Base-by-base conservation (phyloP, 371 early-diverging fungal species). In the Mucor saturninus region DNA sequence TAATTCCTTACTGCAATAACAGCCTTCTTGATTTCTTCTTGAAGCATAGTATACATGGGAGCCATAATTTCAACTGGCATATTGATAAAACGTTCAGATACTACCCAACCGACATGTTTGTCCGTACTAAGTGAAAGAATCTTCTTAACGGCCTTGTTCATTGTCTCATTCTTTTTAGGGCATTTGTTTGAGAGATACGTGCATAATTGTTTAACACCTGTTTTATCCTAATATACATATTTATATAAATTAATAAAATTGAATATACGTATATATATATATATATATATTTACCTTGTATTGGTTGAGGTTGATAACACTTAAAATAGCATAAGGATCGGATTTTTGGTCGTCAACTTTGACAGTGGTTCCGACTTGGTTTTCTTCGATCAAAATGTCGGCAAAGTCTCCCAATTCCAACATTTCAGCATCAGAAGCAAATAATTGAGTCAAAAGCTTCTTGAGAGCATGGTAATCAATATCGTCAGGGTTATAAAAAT, bases 401-500 rank as follows among this genome's bases (percentile, higher is more conserved):
- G 95, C 83, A 35, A 98, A 74, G 26, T 83, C 93, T 5, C 91
- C 87, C 26, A 92, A 54, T 10, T 86, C 75, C 48, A 96, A 83
- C 29, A 84, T 69, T 38, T 92, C 92, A 6, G 89, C 79, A 73
- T 98, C 96, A 51, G 89, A 83, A 21, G 88, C 88, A 59, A 97
- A 95, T 9, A 90, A 74, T 57, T 92, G 91, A 26, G 65, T 73
- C 11, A 97, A 63, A 8, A 98, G 83, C 31, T 89, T 87, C 74
- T 98, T 98, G 59, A 97, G 76, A 10, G 95, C 92, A 66, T 96
- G 97, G 67, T 89, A 98, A 79, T 98, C 99, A 26, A 86, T 84
- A 51, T 88, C 86, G 59, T 89, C 86, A 15, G 94, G 92, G 58
- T 93, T 93, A 77, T 90, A 95, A 72, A 98, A 98, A 69, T 97